phyloP scores from a whole-genome alignment of 148 eudicot genomes.

The Persicaria maculosa region DNA sequence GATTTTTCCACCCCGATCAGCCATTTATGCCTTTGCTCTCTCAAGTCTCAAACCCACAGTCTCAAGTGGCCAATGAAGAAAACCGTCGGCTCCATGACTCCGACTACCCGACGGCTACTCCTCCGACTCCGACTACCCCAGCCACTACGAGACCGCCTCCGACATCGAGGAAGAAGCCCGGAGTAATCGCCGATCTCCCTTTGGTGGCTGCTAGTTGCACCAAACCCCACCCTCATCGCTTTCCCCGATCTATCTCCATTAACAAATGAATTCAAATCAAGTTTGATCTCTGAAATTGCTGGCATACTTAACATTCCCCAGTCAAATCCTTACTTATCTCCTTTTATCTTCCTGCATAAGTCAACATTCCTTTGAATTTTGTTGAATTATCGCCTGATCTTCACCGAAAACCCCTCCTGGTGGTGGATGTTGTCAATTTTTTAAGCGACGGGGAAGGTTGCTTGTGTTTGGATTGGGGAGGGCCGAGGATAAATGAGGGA shows the following conservation, averaged over 20 bases:
- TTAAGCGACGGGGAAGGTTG: not conserved
- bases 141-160: too few species aligned
- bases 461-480: not conserved
- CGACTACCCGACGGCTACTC: too few species aligned
- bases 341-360: not conserved
- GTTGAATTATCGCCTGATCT: not conserved
- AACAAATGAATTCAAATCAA: not conserved
- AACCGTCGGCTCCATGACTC: too few species aligned
- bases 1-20: too few species aligned
- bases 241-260: not conserved
- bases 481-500: constrained; percentile 37
- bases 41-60: too few species aligned
- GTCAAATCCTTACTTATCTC: not conserved
- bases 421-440: not conserved
- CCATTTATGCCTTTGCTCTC: too few species aligned
- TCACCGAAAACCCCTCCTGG: not conserved
- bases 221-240: constrained; percentile 21
- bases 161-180: too few species aligned
- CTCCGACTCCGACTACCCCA: too few species aligned
- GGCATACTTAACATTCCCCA: not conserved
- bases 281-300: not conserved
- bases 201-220: constrained; percentile 33
- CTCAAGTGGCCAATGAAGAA: too few species aligned
- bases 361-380: not conserved
- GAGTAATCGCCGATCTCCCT: constrained; percentile 23